Percentiles rank a stretch among this genome's conserved stretches.
Evolutionary conservation across 1,284 basidiomycete genomes (phyloP).

Genomic region (Tilletia setariae): DNA sequence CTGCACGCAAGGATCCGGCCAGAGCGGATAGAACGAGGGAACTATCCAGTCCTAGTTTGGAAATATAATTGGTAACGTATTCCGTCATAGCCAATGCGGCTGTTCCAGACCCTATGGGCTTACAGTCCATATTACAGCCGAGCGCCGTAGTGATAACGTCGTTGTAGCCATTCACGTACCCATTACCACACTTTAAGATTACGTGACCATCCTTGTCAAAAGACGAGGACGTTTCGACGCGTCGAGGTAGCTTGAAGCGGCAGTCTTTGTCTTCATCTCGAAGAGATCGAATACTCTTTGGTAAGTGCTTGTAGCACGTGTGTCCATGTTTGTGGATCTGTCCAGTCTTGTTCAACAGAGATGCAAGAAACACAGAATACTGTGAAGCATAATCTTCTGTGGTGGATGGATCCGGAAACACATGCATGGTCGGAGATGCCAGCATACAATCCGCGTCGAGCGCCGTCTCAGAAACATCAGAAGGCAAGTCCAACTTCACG

Average conservation of each 20-base stretch:
- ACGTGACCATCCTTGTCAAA: not conserved
- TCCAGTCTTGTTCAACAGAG: not conserved
- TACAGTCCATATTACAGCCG: slow-evolving; percentile 5
- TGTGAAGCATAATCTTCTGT: too few species aligned
- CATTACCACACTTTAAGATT: not conserved
- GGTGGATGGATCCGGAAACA: too few species aligned
- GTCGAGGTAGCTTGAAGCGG: not conserved
- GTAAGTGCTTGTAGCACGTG: slow-evolving; percentile 5
- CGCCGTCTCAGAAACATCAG: too few species aligned
- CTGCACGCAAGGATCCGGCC: not conserved
- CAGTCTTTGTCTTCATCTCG: not conserved
- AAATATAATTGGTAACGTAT: not conserved
- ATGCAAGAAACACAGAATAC: not conserved
- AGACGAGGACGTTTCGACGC: not conserved
- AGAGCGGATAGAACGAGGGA: not conserved
- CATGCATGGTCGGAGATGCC: too few species aligned
- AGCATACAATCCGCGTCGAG: too few species aligned
- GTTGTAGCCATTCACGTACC: not conserved
- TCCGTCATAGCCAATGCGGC: not conserved
- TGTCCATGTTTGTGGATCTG: not conserved
- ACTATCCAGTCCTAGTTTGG: not conserved
- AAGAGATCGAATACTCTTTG: not conserved
- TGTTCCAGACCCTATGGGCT: not conserved
- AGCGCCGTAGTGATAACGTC: not conserved
- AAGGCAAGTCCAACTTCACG: not conserved